A percentile compares a stretch with the other conserved stretches of the same genome.
phyloP scores from a whole-genome alignment of 2,329 filamentous ascomycete species.

The Clonostachys chloroleuca region DNA sequence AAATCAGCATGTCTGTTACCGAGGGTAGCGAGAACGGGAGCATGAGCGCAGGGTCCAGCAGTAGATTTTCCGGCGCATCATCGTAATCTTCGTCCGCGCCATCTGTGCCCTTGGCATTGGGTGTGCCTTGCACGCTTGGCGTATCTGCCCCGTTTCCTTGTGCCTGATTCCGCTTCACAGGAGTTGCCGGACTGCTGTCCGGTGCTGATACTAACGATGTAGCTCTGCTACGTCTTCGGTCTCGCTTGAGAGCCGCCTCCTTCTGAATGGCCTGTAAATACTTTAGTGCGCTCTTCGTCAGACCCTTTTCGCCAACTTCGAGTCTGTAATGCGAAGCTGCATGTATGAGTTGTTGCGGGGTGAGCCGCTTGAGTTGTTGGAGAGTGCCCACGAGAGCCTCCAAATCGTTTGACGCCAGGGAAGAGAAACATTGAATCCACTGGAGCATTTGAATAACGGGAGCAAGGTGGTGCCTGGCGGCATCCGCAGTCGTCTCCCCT shows the following conservation, averaged over 20 bases:
- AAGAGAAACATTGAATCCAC: conserved; percentile 98
- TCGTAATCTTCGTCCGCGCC: conserved; percentile 54
- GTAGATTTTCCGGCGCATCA: conserved; percentile 67
- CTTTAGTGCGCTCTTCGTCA: conserved; percentile 84
- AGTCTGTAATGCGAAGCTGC: conserved; percentile 88
- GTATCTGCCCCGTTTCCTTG: conserved; percentile 39
- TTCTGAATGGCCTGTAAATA: conserved; percentile 79
- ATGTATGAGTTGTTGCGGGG: conserved; percentile 85
- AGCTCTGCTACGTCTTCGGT: conserved; percentile 43
- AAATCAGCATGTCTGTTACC: conserved; percentile 94
- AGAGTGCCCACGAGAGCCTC: conserved; percentile 85
- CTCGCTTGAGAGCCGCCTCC: conserved; percentile 60
- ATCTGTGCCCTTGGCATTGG: conserved; percentile 18
- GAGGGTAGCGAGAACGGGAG: conserved; percentile 93
- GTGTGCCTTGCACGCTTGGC: conserved; percentile 33
- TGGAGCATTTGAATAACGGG: conserved; percentile 92
- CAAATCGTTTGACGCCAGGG: conserved; percentile 76
- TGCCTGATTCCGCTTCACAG: conserved; percentile 26
- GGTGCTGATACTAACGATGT: conserved; percentile 29
- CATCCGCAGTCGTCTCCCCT: conserved; percentile 83
- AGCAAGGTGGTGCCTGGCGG: conserved; percentile 77
- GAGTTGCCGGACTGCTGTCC: conserved; percentile 38
- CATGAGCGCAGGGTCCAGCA: conserved; percentile 87
- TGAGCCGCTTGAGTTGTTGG: conserved; percentile 81
- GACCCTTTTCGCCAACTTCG: conserved; percentile 89